phyloP scores from a whole-genome alignment of 1,284 basidiomycete species.

The Irpex sp. region DNA sequence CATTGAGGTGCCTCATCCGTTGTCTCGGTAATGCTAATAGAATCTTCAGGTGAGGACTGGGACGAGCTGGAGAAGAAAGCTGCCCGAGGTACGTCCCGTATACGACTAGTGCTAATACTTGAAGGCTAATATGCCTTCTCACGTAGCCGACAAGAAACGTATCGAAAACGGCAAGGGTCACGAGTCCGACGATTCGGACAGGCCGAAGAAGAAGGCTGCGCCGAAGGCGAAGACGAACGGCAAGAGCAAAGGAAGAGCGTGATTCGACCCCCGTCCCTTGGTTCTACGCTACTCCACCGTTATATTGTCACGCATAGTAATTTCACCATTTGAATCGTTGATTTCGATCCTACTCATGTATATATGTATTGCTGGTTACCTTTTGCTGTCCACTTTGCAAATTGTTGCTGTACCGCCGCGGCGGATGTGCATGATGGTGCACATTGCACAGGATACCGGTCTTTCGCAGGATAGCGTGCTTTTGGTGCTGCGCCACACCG shows the following conservation, averaged over 20 bases:
- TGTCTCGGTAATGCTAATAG: background rate
- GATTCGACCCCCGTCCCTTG: background rate
- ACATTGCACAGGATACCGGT: too few relatives aligned
- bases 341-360: background rate
- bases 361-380: background rate
- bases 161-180: conserved; percentile 44
- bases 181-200: conserved; percentile 65
- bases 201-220: conserved; percentile 57
- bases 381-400: too few relatives aligned
- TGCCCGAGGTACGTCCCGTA: conserved; percentile 63
- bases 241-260: conserved; percentile 31
- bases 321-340: background rate
- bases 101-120: background rate
- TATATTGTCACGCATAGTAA: background rate
- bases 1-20: background rate
- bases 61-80: conserved; percentile 92
- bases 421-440: too few relatives aligned
- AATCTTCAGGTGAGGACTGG: conserved; percentile 78
- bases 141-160: conserved; percentile 66
- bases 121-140: background rate
- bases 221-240: conserved; percentile 35
- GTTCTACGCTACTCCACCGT: background rate
- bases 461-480: too few relatives aligned
- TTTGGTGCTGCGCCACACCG: too few relatives aligned
- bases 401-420: too few relatives aligned